phyloP scores from a whole-genome alignment of 2,329 filamentous ascomycete species.

The Juglanconis oblonga region DNA sequence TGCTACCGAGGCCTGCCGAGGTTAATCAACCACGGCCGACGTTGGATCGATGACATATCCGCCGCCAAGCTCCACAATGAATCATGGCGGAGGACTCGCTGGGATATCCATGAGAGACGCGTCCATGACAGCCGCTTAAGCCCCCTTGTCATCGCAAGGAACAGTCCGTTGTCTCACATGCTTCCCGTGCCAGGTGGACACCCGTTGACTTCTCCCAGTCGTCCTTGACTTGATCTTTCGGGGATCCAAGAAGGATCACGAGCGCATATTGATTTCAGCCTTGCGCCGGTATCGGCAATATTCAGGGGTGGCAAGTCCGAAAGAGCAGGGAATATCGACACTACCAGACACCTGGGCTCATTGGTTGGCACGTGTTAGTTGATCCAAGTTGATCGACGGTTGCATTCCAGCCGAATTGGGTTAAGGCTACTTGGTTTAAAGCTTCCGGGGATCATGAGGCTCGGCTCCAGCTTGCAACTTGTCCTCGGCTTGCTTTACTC shows the following conservation, averaged over 20 bases:
- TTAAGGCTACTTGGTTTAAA: no score
- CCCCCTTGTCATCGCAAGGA: background rate
- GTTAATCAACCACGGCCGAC: background rate
- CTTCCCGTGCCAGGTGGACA: background rate
- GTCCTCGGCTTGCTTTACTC: no score
- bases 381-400: no score
- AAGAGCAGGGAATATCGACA: background rate
- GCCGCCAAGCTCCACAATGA: background rate
- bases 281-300: background rate
- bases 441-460: no score
- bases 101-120: background rate
- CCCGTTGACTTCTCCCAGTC: background rate
- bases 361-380: background rate
- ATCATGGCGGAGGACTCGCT: background rate
- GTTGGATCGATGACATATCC: constrained; percentile 1
- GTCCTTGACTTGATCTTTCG: background rate
- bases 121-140: background rate
- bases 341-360: background rate
- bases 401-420: no score
- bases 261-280: background rate
- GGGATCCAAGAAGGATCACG: background rate
- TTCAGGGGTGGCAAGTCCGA: background rate
- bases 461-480: no score
- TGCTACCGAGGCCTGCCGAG: background rate
- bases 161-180: background rate